Evolutionary conservation across 2,329 filamentous ascomycete species (phyloP), one percentile per base, ranked within the genome.

Genomic region (Cladosporium sphaerospermum): DNA sequence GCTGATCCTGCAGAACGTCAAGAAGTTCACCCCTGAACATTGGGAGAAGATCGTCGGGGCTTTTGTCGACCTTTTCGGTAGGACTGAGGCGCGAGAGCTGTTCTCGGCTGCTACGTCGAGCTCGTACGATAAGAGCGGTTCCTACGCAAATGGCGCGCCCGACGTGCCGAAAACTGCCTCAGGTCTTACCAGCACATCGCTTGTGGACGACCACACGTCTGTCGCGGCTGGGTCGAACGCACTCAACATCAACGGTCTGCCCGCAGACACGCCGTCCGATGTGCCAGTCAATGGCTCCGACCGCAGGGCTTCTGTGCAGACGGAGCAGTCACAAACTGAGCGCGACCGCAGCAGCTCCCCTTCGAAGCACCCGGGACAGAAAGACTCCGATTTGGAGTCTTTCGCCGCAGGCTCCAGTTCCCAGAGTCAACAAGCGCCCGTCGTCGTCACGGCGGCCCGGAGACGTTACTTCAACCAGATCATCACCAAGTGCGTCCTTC

Each of bases 401-500:
- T 97, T 95, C 73, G 88, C 85, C 58, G 80, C 82, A 3, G 50
- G 85, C 58, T 88, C 89, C 4, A 78, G 85, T 36, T 81, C 82
- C 2, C 49, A 63, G 5, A 76, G 90, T 11, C 90, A 95, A 68
- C 89, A 93, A 69, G 89, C 95, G 55, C 89, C 92, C 0, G 81
- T 96, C 5, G 88, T 95, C 1, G 92, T 99, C 4, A 97, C 93
- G 1, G 89, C 90, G 2, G 90, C 93, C 0, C 87, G 93, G 23
- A 83, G 93, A 34, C 86, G 91, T 49, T 96, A 96, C 76, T 99
- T 99, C 79, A 99, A 99, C 73, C 88, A 92, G 61, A 99, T 99
- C 70, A 99, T 99, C 71, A 96, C 92, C 11, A 92, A 95, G 61
- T 99, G 93, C 68, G 95, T 99, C 3, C 77, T 99, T 8, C 95